These are phyloP conservation scores for Jackrogersella minutella DNA, from an alignment of 495 filamentous ascomycete genomes.

Conservation along the genomic window DNA sequence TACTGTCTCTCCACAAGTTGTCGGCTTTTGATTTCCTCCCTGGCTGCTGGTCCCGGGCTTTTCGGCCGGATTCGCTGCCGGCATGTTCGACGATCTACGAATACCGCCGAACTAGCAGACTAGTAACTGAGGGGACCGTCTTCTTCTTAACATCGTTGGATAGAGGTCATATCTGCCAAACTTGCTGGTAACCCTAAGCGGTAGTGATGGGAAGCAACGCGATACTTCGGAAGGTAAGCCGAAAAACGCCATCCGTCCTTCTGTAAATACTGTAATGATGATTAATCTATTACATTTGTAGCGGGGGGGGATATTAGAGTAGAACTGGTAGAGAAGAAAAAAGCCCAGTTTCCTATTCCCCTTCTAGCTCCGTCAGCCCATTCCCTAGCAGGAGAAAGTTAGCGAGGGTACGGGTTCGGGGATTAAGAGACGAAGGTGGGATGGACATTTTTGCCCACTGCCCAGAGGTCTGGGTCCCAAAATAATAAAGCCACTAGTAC, in stretches of 20 bases:
- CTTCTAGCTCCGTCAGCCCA: slow-evolving; percentile 38
- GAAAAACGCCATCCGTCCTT: slow-evolving; percentile 29
- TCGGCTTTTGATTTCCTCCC: slow-evolving; percentile 43
- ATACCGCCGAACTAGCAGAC: slow-evolving; percentile 29
- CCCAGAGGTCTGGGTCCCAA: slow-evolving; percentile 20
- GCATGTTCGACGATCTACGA: slow-evolving; percentile 35
- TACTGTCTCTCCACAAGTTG: slow-evolving; percentile 36
- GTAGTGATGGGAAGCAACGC: slow-evolving; percentile 15
- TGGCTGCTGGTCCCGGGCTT: slow-evolving; percentile 30
- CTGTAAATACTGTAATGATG: no score
- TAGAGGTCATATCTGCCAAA: neutral
- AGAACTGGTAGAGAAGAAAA: neutral
- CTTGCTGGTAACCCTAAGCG: neutral
- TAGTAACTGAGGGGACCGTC: neutral
- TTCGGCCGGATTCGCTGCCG: slow-evolving; percentile 38
- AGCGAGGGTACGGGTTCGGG: slow-evolving; percentile 37
- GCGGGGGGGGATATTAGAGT: slow-evolving; percentile 31
- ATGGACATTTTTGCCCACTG: slow-evolving; percentile 4
- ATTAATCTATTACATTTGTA: slow-evolving; percentile 34
- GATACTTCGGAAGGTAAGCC: slow-evolving; percentile 2
- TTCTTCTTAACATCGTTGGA: neutral
- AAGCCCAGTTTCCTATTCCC: slow-evolving; percentile 33
- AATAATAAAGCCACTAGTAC: slow-evolving; percentile 11
- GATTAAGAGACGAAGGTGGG: slow-evolving; percentile 23
- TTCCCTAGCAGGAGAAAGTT: slow-evolving; percentile 38